Percentiles rank a stretch among this genome's conserved stretches.
Conservation (phyloP, 345 rosid genomes). For the Pugionium cornutum region DNA sequence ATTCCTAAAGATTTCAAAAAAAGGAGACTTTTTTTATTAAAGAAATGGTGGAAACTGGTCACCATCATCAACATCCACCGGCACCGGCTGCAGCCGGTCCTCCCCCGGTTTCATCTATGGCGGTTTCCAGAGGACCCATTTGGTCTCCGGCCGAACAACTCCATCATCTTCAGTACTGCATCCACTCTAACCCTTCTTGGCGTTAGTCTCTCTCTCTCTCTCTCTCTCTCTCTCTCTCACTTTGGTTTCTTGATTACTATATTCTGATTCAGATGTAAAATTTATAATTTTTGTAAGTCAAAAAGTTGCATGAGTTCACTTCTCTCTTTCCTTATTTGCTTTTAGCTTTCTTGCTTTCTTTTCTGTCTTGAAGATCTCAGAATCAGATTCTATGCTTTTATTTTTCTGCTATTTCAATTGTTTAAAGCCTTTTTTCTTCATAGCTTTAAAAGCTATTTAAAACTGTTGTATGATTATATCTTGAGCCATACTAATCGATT, state of each 20-base stretch:
- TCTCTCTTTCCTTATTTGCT: slow-evolving; percentile 20
- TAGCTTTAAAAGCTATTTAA: background rate
- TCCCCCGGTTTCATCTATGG: slow-evolving; percentile 53
- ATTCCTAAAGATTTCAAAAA: slow-evolving; percentile 20
- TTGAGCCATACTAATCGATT: background rate
- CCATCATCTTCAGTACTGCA: slow-evolving; percentile 88
- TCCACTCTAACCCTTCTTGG: slow-evolving; percentile 98
- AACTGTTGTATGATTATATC: background rate
- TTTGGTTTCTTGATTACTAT: slow-evolving; percentile 14
- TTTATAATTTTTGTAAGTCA: slow-evolving; percentile 17
- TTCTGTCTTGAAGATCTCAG: slow-evolving; percentile 32
- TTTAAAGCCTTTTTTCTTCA: background rate
- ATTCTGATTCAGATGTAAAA: slow-evolving; percentile 30
- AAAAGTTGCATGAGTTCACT: slow-evolving; percentile 34
- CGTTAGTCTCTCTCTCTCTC: slow-evolving; percentile 60
- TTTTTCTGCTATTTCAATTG: background rate
- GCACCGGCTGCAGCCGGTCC: slow-evolving; percentile 38
- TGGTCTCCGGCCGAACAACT: slow-evolving; percentile 93
- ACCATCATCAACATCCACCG: slow-evolving; percentile 51
- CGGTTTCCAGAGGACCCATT: slow-evolving; percentile 51
- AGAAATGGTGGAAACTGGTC: slow-evolving; percentile 57
- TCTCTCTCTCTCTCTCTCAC: slow-evolving; percentile 22
- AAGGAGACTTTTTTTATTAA: background rate
- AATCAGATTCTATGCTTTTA: slow-evolving; percentile 31
- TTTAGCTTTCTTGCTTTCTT: slow-evolving; percentile 9